These are phyloP conservation scores for Cercospora sesami DNA, from an alignment of 2,329 filamentous ascomycete genomes.

Conservation along the genomic window DNA sequence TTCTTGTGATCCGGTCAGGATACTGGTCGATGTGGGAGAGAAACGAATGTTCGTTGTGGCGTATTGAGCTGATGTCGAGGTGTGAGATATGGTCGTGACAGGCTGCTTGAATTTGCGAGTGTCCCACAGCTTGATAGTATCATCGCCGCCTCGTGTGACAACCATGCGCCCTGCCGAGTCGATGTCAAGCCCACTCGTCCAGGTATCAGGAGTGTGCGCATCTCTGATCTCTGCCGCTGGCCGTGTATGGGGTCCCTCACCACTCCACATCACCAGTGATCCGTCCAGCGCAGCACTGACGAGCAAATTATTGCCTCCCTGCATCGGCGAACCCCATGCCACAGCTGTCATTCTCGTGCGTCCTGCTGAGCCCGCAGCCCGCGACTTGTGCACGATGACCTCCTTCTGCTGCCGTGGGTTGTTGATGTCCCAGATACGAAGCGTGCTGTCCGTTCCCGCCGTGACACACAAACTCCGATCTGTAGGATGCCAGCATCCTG, in stretches of 20 bases:
- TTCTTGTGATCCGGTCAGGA: conserved; percentile 83
- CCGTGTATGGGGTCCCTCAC: conserved; percentile 79
- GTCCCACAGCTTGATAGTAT: conserved; percentile 95
- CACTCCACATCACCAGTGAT: conserved; percentile 86
- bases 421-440: conserved; percentile 96
- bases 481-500: conserved; percentile 85
- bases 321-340: conserved; percentile 74
- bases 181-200: conserved; percentile 89
- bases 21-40: conserved; percentile 76
- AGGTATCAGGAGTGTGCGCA: conserved; percentile 78
- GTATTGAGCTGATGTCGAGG: conserved; percentile 80
- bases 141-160: conserved; percentile 85
- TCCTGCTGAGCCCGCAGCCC: conserved; percentile 80
- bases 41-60: conserved; percentile 86
- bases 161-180: conserved; percentile 88
- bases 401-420: conserved; percentile 86
- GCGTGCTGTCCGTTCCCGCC: conserved; percentile 88
- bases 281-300: conserved; percentile 85
- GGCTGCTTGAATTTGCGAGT: conserved; percentile 92
- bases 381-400: conserved; percentile 93
- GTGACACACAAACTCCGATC: conserved; percentile 84
- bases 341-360: conserved; percentile 92
- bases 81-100: conserved; percentile 73
- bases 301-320: conserved; percentile 76
- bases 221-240: conserved; percentile 80